Evolutionary conservation across 2,329 filamentous ascomycete genomes (phyloP).

Genomic region (Dryadomyces quercivorus): DNA sequence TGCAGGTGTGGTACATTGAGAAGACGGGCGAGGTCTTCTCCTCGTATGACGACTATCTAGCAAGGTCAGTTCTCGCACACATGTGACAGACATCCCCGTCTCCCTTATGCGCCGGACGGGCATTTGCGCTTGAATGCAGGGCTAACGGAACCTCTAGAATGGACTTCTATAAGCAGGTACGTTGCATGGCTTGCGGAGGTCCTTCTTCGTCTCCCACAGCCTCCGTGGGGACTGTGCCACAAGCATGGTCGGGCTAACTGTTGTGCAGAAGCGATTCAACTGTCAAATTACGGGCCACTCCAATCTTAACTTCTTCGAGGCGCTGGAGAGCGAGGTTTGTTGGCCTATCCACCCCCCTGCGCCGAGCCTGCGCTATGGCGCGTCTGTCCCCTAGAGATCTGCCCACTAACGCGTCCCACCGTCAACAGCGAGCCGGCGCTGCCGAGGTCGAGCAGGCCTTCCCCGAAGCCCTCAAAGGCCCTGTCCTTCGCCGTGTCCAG

Average conservation of each 20-base stretch:
- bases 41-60: conserved; percentile 78
- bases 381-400: conserved; percentile 4
- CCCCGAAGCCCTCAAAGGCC: conserved; percentile 80
- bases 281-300: conserved; percentile 94
- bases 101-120: not conserved
- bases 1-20: conserved; percentile 79
- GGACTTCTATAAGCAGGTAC: conserved; percentile 85
- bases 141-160: conserved; percentile 43
- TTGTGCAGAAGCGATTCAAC: conserved; percentile 68
- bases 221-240: not conserved
- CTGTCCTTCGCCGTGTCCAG: conserved; percentile 81
- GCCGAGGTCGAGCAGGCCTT: conserved; percentile 86
- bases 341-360: not conserved
- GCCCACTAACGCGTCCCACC: not conserved
- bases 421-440: conserved; percentile 56
- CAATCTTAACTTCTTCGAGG: conserved; percentile 83
- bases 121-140: not conserved
- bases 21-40: conserved; percentile 84
- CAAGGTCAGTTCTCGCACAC: conserved; percentile 41
- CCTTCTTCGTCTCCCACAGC: no score
- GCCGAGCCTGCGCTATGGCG: not conserved
- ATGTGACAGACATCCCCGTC: not conserved
- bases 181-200: not conserved
- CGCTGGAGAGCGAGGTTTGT: conserved; percentile 78
- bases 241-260: conserved; percentile 6